Conservation (phyloP, 495 filamentous ascomycete genomes). For the Hypoxylon lenormandii region DNA sequence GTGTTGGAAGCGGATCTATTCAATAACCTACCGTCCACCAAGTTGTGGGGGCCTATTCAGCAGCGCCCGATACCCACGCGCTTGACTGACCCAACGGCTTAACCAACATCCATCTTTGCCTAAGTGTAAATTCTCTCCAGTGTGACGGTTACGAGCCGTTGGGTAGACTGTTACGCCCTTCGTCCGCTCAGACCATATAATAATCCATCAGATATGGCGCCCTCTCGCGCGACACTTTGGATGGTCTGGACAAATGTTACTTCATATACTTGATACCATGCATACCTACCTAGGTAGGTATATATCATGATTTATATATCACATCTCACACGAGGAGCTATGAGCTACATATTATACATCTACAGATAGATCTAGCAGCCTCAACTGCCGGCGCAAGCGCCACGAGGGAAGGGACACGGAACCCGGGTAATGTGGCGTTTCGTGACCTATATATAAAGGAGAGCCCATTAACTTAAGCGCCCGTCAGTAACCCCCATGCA, state of each 20-base stretch:
- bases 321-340: neutral
- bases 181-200: no score
- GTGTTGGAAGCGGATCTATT: neutral
- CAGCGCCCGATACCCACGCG: neutral
- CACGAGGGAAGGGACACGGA: conserved; percentile 9
- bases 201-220: no score
- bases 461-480: neutral
- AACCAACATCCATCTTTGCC: neutral
- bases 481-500: neutral
- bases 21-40: neutral
- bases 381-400: conserved; percentile 1
- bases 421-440: conserved; percentile 18
- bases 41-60: conserved; percentile 6
- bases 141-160: no score
- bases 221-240: no score
- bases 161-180: no score
- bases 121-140: no score
- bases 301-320: neutral
- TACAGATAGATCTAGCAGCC: neutral
- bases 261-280: no score
- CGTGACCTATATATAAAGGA: conserved; percentile 1
- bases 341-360: neutral
- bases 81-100: neutral
- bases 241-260: no score
- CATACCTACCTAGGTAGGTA: no score